Percentiles rank a stretch among this genome's conserved stretches.
These are phyloP conservation scores for Saccharomycopsis sp. DNA, from an alignment of 805 yeast genomes.

Conservation along the genomic window DNA sequence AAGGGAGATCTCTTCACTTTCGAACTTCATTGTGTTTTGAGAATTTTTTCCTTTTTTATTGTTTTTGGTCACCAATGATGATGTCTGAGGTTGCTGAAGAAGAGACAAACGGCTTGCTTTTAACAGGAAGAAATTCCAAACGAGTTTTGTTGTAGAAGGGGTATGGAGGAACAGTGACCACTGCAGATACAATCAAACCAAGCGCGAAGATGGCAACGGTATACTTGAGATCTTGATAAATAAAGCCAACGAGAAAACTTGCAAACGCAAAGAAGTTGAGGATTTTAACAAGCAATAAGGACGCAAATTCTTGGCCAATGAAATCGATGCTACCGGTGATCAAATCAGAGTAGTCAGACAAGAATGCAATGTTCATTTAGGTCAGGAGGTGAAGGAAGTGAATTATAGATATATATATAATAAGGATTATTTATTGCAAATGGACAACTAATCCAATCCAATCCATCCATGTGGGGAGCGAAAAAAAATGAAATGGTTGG, in stretches of 20 bases:
- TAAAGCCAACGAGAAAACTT: constrained; percentile 11
- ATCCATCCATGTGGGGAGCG: too few relatives aligned
- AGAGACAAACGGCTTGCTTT: background rate
- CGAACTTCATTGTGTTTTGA: too few relatives aligned
- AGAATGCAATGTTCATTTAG: too few relatives aligned
- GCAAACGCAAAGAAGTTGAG: constrained; percentile 7
- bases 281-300: background rate
- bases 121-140: constrained; percentile 8
- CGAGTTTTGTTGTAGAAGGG: constrained; percentile 15
- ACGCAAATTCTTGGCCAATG: constrained; percentile 13
- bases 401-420: too few relatives aligned
- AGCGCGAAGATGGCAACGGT: constrained; percentile 5
- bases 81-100: constrained; percentile 5
- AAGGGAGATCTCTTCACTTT: constrained; percentile 29
- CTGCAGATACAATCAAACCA: constrained; percentile 8
- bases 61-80: background rate
- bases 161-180: constrained; percentile 16
- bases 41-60: too few relatives aligned
- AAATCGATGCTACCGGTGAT: constrained; percentile 19
- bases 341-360: constrained; percentile 7
- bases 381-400: too few relatives aligned
- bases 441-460: too few relatives aligned
- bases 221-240: constrained; percentile 14
- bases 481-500: too few relatives aligned
- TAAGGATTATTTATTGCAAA: too few relatives aligned